Evolutionary conservation across 371 early-diverging fungal species (phyloP).

Genomic region (Quaeritorhiza haematococci): DNA sequence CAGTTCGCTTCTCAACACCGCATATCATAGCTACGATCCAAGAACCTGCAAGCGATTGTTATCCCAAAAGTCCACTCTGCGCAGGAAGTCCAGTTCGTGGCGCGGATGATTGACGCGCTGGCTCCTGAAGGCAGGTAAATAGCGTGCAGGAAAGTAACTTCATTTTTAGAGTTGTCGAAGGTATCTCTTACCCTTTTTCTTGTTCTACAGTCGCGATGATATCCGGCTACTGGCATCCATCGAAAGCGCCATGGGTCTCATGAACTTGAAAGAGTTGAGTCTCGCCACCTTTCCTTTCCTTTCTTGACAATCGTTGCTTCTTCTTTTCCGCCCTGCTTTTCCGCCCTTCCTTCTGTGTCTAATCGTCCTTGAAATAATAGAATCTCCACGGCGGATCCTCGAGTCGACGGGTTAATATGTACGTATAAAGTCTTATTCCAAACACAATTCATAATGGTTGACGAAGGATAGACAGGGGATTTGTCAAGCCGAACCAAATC

Average conservation of each 20-base stretch:
- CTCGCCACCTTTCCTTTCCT: too few relatives aligned
- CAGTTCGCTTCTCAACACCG: background rate
- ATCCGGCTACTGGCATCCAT: slow-evolving; percentile 79
- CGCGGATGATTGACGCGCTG: slow-evolving; percentile 69
- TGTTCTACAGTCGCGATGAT: slow-evolving; percentile 44
- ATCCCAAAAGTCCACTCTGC: slow-evolving; percentile 86
- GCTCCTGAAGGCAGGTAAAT: slow-evolving; percentile 66
- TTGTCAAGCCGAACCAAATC: too few relatives aligned
- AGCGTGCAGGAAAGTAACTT: background rate
- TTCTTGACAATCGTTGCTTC: too few relatives aligned
- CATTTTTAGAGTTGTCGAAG: background rate
- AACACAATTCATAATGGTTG: too few relatives aligned
- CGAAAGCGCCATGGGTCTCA: slow-evolving; percentile 78
- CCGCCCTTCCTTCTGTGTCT: too few relatives aligned
- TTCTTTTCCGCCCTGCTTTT: background rate
- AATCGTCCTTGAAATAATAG: slow-evolving; percentile 1
- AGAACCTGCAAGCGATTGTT: slow-evolving; percentile 70
- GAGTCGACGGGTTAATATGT: slow-evolving; percentile 73
- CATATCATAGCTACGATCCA: slow-evolving; percentile 56
- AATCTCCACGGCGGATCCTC: slow-evolving; percentile 64
- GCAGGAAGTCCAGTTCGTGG: slow-evolving; percentile 72
- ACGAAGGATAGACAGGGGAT: too few relatives aligned
- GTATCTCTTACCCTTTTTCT: background rate
- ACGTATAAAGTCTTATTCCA: slow-evolving; percentile 23
- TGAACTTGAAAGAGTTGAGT: slow-evolving; percentile 68